A percentile compares a stretch with the other conserved stretches of the same genome.
phyloP scores from a whole-genome alignment of 2,329 filamentous ascomycete species.

The Neopestalotiopsis sp. region DNA sequence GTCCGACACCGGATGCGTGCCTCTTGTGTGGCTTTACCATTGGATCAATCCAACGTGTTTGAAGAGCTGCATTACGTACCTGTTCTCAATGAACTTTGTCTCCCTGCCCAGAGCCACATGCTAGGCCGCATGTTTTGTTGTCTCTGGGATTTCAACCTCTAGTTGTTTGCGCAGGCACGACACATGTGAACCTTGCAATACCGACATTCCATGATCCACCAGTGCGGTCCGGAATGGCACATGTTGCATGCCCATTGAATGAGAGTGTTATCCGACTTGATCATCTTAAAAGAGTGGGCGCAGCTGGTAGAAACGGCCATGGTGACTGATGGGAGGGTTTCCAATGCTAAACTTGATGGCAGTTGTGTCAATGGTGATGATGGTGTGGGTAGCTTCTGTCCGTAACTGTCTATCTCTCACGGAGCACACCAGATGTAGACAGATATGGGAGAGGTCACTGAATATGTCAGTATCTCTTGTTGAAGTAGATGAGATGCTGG shows the following conservation, averaged over 20 bases:
- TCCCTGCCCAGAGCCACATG: not conserved
- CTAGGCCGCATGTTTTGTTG: not conserved
- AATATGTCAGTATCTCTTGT: not conserved
- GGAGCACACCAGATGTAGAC: not conserved
- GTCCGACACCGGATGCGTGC: not conserved
- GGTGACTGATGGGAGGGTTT: constrained; percentile 27
- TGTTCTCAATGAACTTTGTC: not conserved
- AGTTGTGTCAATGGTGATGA: not conserved
- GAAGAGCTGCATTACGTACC: not conserved
- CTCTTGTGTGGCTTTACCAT: not conserved
- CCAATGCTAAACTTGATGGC: not conserved
- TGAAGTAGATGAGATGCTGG: not conserved
- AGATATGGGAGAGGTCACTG: not conserved
- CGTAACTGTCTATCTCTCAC: not conserved
- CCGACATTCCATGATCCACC: constrained; percentile 72
- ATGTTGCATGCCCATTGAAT: constrained; percentile 71
- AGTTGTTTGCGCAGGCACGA: constrained; percentile 59
- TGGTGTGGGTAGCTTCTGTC: not conserved
- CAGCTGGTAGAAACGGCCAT: constrained; percentile 65
- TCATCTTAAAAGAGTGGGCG: constrained; percentile 67
- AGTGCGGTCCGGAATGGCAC: constrained; percentile 69
- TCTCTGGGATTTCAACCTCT: constrained; percentile 11
- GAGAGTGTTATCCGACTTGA: constrained; percentile 70
- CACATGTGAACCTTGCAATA: constrained; percentile 73
- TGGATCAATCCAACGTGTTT: not conserved